Base-by-base conservation (phyloP, 345 rosid species). In the Citrus cavaleriei region DNA sequence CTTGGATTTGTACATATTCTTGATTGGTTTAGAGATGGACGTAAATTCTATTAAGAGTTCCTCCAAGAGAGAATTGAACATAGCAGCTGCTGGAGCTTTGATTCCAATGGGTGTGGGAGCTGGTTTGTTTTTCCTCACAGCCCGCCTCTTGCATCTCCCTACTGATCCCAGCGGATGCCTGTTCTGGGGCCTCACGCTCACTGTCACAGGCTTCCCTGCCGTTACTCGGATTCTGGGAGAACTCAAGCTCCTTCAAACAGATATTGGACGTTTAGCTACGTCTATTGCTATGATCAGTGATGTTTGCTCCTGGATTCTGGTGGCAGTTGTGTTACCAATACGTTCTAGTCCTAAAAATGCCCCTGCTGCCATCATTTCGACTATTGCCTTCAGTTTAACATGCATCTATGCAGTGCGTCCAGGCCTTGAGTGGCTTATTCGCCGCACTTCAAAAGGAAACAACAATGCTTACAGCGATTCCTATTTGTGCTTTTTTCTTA, bases 241-340 rank as follows among this genome's bases (percentile, higher is more conserved):
- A 73, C 85, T 89, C 77, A 93, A 93, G 85, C 91, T 93, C 42
- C 89, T 92, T 35, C 87, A 90, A 70, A 68, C 93, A 0, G 91
- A 91, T 2, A 80, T 89, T 2, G 97, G 95, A 12, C 82, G 77
- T 35, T 81, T 78, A 0, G 92, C 94, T 0, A 77, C 91, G 81
- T 66, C 90, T 51, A 84, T 92, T 7, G 83, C 93, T 72, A 40
- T 85, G 57, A 13, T 89, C 55, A 80, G 70, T 19, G 96, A 91
- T 55, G 38, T 91, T 10, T 76, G 72, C 69, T 79, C 94, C 32
- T 91, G 98, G 98, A 3, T 84, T 62, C 81, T 87, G 21, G 75
- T 92, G 7, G 74, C 87, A 1, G 0, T 81, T 0, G 74, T 81
- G 7, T 10, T 88, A 22, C 75, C 85, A 7, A 2, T 64, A 27